Percentiles rank a stretch among this genome's conserved stretches.
Conservation (phyloP, 768 basidiomycete species). For the Podaxis carcinomalis region DNA sequence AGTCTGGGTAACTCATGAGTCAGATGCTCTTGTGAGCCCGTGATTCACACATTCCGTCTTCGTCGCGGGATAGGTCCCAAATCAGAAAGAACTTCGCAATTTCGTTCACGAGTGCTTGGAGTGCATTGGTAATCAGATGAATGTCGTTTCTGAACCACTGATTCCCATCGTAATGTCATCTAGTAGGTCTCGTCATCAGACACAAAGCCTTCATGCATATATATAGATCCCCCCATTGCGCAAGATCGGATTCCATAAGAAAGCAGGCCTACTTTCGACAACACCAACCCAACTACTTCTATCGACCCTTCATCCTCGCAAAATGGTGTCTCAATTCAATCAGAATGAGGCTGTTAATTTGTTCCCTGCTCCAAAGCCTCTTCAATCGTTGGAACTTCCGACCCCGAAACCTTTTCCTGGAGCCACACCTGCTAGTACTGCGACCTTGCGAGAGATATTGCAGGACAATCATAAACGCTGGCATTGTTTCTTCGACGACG, state of each 20-base stretch:
- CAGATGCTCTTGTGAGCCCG: too few species aligned
- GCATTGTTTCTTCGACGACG: constrained; percentile 51
- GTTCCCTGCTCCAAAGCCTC: constrained; percentile 1
- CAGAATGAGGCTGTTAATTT: constrained; percentile 4
- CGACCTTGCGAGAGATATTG: constrained; percentile 34
- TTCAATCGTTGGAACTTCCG: constrained; percentile 1
- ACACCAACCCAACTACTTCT: background rate
- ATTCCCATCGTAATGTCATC: background rate
- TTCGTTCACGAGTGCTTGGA: background rate
- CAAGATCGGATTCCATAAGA: background rate
- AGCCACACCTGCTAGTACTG: constrained; percentile 32
- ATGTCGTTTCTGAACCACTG: background rate
- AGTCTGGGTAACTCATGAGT: too few species aligned
- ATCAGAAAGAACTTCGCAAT: background rate
- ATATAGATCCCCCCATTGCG: background rate
- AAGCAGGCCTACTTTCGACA: background rate
- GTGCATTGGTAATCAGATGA: background rate
- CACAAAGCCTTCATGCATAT: background rate
- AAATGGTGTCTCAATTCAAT: background rate
- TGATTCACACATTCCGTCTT: too few species aligned
- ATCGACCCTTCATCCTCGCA: background rate
- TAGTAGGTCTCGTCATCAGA: background rate
- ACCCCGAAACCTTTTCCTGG: constrained; percentile 23
- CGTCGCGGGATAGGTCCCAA: background rate
- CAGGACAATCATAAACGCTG: constrained; percentile 48